Conservation (phyloP, 768 basidiomycete genomes). For the Asterophora lycoperdoides region DNA sequence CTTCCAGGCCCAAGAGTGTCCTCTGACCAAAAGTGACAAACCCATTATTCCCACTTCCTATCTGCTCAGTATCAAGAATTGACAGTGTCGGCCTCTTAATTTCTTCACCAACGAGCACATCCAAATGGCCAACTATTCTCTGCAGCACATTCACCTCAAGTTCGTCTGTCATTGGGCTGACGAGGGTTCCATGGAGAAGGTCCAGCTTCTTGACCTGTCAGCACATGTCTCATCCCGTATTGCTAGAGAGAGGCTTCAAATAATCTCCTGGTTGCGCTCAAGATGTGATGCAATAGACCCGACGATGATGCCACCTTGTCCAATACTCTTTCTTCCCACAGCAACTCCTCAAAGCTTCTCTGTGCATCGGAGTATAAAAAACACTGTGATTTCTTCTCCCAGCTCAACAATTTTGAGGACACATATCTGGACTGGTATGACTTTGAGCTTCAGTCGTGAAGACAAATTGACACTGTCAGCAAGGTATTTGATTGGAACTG, state of each 20-base stretch:
- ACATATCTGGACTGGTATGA: constrained; percentile 7
- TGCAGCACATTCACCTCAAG: too few relatives aligned
- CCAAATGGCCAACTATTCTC: not conserved
- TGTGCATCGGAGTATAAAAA: too few relatives aligned
- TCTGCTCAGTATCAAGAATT: not conserved
- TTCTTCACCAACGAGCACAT: constrained; percentile 7
- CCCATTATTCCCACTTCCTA: too few relatives aligned
- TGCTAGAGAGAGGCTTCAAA: not conserved
- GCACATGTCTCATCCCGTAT: not conserved
- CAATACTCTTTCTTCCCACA: not conserved
- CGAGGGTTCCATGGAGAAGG: not conserved
- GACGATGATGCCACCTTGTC: too few relatives aligned
- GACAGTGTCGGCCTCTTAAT: not conserved
- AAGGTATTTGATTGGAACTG: not conserved
- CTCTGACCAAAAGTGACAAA: too few relatives aligned
- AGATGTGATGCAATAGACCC: too few relatives aligned
- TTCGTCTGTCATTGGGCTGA: not conserved
- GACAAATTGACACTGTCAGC: constrained; percentile 6
- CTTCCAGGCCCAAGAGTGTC: too few relatives aligned
- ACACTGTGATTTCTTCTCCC: too few relatives aligned
- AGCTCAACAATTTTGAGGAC: constrained; percentile 8
- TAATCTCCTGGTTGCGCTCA: not conserved
- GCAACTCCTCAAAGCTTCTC: constrained; percentile 5
- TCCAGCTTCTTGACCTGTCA: not conserved
- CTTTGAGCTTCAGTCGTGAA: constrained; percentile 7